Evolutionary conservation across 83 land plant species (phyloP).

Genomic region (Diphasiastrum complanatum): DNA sequence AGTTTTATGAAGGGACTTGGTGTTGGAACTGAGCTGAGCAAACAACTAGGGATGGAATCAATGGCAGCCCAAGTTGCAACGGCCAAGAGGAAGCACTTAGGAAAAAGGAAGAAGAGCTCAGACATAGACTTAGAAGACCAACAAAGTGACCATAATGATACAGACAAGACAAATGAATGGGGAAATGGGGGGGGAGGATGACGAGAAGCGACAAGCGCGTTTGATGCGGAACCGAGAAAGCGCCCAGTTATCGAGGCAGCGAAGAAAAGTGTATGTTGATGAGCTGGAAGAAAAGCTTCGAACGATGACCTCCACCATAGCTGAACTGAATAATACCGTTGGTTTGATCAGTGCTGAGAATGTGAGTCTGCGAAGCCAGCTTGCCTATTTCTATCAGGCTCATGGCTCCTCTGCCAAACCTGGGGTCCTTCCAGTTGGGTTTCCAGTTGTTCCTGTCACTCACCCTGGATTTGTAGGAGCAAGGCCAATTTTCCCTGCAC

Average conservation of each 20-base stretch:
- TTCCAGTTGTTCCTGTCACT: conserved; percentile 34
- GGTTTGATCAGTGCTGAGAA: conserved; percentile 79
- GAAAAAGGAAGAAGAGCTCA: too few relatives aligned
- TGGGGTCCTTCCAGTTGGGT: conserved; percentile 14
- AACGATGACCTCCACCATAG: conserved; percentile 57
- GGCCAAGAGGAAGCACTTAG: too few relatives aligned
- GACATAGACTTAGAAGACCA: too few relatives aligned
- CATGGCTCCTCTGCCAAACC: conserved; percentile 14
- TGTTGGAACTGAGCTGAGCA: too few relatives aligned
- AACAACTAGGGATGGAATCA: too few relatives aligned
- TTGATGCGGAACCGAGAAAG: conserved; percentile 91
- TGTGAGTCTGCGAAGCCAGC: conserved; percentile 62
- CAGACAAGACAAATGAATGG: too few relatives aligned
- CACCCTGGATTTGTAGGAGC: conserved; percentile 32
- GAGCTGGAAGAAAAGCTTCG: conserved; percentile 89
- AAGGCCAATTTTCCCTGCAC: conserved; percentile 41
- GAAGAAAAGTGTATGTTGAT: conserved; percentile 92
- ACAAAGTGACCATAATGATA: too few relatives aligned
- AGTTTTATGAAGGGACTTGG: too few relatives aligned
- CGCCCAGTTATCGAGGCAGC: conserved; percentile 90
- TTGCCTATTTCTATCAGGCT: conserved; percentile 34
- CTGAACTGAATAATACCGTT: conserved; percentile 67
- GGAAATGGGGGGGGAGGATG: conserved; percentile 46
- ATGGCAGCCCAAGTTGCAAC: too few relatives aligned
- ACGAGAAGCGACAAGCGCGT: conserved; percentile 69